Evolutionary conservation across 140 eudicot species (phyloP).

Genomic region (Oenanthe javanica): DNA sequence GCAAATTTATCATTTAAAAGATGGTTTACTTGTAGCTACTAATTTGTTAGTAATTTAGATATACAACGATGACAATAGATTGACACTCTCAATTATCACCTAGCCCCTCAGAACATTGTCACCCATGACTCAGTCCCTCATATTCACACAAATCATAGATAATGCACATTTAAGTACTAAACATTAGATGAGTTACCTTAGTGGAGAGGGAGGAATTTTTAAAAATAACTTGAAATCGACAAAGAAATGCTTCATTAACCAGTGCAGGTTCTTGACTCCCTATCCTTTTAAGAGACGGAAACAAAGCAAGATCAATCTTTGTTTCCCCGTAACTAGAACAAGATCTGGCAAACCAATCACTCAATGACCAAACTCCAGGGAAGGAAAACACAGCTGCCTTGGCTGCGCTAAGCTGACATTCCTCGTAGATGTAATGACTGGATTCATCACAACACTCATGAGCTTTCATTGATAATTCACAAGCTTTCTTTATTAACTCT

Average conservation of each 20-base stretch:
- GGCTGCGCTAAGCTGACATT: neutral
- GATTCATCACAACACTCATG: slow-evolving; percentile 18
- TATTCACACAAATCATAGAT: neutral
- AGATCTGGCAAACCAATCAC: slow-evolving; percentile 24
- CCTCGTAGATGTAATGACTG: slow-evolving; percentile 3
- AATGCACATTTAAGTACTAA: neutral
- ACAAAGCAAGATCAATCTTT: slow-evolving; percentile 26
- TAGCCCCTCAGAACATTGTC: too few relatives aligned
- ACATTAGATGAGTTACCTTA: neutral
- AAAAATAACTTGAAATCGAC: neutral
- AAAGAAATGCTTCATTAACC: slow-evolving; percentile 44
- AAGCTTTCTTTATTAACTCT: slow-evolving; percentile 29
- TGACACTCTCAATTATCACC: neutral
- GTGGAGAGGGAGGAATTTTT: neutral
- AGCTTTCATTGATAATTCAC: slow-evolving; percentile 28
- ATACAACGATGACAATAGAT: too few relatives aligned
- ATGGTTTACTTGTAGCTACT: too few relatives aligned
- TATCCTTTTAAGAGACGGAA: slow-evolving; percentile 47
- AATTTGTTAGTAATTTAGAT: too few relatives aligned
- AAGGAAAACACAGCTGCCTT: slow-evolving; percentile 23
- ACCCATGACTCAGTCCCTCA: too few relatives aligned
- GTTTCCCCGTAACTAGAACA: slow-evolving; percentile 37
- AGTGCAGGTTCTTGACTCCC: slow-evolving; percentile 38
- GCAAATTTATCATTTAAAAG: too few relatives aligned
- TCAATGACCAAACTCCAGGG: slow-evolving; percentile 31